Base-by-base conservation (phyloP, 768 basidiomycete species). In the Hypholoma sublateritium region DNA sequence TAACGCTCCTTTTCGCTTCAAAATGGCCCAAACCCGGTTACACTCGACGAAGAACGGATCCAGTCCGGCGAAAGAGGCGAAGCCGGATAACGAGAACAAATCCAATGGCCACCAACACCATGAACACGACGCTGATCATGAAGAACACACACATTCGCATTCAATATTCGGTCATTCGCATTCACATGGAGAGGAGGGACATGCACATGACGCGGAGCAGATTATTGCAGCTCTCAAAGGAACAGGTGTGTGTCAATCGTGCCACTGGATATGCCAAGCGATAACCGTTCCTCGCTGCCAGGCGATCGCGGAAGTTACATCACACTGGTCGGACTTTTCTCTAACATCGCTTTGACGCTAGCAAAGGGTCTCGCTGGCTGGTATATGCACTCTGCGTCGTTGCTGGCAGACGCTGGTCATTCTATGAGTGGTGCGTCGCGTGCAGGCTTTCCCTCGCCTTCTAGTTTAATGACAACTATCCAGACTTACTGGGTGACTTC, bases 371-470 rank as follows among this genome's bases (percentile, higher is more conserved):
- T 80, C 11, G 95, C 96, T 37, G 97, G 95, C 19, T 89, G 89
- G 83, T 87, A 83, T 67, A 82, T 91, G 81, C 94, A 98, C 65
- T 94, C 91, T 5, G 93, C 94, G 7, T 86, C 93, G 0, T 75
- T 98, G 42, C 78, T 98, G 14, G 96, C 96, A 3, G 96, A 98
- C 63, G 95, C 95, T 0, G 95, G 91, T 21, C 96, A 99, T 69
- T 93, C 91, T 0, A 58, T 92, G 59, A 91, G 91, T 66, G 93
- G 91, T 91, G 62, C 61, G 87, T 80, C 32, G 32, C 53, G 52
- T 48, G n/a, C 35, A 16, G 34, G 49, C 21, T 47, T 19, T 35
- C 50, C 34, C 35, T 39, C 53, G 28, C 24, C 24, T n/a, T 7
- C 42, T 19, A 11, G 24, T 16, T n/a, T 8, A 42, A 28, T 53